phyloP scores from a whole-genome alignment of 371 early-diverging fungal genomes.

The Rhizopus delemar region DNA sequence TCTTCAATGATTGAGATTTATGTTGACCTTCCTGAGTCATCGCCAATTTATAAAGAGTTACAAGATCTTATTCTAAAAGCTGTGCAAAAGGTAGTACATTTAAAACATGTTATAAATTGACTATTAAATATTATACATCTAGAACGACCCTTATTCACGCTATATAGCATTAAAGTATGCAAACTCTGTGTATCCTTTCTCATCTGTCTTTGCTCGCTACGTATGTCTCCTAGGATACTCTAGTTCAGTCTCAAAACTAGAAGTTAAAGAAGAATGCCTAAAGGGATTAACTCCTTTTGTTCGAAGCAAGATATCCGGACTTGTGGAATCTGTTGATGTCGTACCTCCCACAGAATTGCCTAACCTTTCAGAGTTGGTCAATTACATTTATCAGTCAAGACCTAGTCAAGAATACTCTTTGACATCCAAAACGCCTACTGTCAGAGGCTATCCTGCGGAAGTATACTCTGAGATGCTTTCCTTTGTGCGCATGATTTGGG shows the following conservation, averaged over 20 bases:
- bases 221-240: constrained; percentile 69
- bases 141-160: constrained; percentile 42
- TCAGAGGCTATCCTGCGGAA: constrained; percentile 58
- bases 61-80: constrained; percentile 57
- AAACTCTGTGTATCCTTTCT: constrained; percentile 75
- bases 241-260: constrained; percentile 69
- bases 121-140: not conserved
- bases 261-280: constrained; percentile 74
- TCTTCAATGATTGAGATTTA: constrained; percentile 79
- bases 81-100: constrained; percentile 61
- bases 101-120: not conserved
- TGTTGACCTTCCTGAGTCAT: constrained; percentile 39
- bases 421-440: constrained; percentile 39
- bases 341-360: constrained; percentile 49
- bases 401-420: constrained; percentile 38
- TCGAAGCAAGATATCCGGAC: constrained; percentile 28
- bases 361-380: constrained; percentile 47
- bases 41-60: constrained; percentile 45
- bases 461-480: constrained; percentile 59
- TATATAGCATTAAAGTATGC: constrained; percentile 75
- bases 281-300: constrained; percentile 52
- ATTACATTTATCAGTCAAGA: constrained; percentile 37
- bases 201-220: constrained; percentile 70
- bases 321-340: constrained; percentile 28
- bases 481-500: constrained; percentile 58